Conservation (phyloP, 768 basidiomycete genomes). For the Naematelia aurantialba region DNA sequence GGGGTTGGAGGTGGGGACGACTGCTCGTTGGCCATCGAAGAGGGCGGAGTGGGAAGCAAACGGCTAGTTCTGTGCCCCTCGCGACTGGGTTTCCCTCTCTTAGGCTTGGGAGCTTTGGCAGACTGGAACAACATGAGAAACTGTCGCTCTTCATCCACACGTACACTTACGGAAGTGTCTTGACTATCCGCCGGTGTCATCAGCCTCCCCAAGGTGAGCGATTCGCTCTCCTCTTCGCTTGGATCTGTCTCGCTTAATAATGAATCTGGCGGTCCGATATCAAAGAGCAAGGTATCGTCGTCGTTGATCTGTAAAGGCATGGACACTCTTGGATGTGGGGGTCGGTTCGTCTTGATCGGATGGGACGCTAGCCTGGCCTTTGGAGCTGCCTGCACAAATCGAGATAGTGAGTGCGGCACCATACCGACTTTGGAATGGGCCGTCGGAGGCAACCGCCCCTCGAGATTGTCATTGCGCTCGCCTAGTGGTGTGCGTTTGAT, state of each 20-base stretch:
- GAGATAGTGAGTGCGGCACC: neutral
- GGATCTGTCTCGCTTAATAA: neutral
- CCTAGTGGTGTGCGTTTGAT: neutral
- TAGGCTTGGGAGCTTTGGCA: slow-evolving; percentile 2
- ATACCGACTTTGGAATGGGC: neutral
- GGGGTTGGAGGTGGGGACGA: slow-evolving; percentile 5
- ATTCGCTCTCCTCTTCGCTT: neutral
- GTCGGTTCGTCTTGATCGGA: neutral
- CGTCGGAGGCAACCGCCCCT: too few relatives aligned
- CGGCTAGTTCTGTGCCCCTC: neutral
- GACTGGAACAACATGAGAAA: neutral
- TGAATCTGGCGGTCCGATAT: neutral
- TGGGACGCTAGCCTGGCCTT: neutral
- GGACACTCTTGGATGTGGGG: neutral
- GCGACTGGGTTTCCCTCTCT: too few relatives aligned
- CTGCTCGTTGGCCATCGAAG: slow-evolving; percentile 7
- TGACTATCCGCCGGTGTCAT: slow-evolving; percentile 27
- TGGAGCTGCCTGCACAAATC: neutral
- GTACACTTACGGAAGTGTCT: slow-evolving; percentile 15
- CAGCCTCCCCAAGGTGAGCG: slow-evolving; percentile 6
- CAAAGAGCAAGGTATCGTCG: slow-evolving; percentile 14
- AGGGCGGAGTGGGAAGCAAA: slow-evolving; percentile 21
- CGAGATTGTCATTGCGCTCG: slow-evolving; percentile 2
- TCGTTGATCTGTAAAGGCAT: slow-evolving; percentile 1
- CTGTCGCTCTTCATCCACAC: neutral